Conservation (phyloP, 345 rosid genomes). For the Citrus inodora region DNA sequence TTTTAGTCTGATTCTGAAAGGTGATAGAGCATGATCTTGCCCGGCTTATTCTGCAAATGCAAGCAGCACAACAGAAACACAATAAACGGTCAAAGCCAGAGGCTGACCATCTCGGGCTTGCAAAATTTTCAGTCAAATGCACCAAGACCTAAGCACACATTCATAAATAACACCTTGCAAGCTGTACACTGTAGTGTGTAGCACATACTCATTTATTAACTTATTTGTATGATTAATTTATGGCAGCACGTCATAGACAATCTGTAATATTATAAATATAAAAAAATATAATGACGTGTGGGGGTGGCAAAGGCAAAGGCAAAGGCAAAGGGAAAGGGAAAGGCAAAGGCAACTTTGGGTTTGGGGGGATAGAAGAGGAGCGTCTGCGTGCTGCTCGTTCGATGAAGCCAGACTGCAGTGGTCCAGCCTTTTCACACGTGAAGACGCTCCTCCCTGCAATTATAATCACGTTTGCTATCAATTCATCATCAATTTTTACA, state of each 20-base stretch:
- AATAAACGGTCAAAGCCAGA: slow-evolving; percentile 1
- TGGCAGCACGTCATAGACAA: neutral
- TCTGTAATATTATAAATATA: neutral
- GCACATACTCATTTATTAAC: neutral
- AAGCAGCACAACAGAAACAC: neutral
- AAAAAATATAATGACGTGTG: neutral
- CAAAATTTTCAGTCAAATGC: slow-evolving; percentile 20
- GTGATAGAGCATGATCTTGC: neutral
- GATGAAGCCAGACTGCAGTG: slow-evolving; percentile 24
- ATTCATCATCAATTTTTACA: slow-evolving; percentile 32
- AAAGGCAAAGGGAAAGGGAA: neutral
- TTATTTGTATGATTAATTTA: neutral
- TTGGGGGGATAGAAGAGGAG: slow-evolving; percentile 30
- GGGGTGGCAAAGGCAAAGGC: neutral
- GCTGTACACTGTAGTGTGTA: neutral
- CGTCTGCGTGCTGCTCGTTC: slow-evolving; percentile 27
- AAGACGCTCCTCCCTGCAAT: slow-evolving; percentile 73
- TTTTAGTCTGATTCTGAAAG: neutral
- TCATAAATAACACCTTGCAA: neutral
- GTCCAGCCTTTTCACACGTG: slow-evolving; percentile 68
- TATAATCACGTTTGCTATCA: slow-evolving; percentile 57
- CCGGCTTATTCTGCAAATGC: neutral
- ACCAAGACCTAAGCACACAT: neutral
- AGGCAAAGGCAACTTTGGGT: neutral
- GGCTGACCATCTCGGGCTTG: slow-evolving; percentile 16